Evolutionary conservation across 257 asterid genomes (phyloP).

Genomic region (Forsythia viridissima): DNA sequence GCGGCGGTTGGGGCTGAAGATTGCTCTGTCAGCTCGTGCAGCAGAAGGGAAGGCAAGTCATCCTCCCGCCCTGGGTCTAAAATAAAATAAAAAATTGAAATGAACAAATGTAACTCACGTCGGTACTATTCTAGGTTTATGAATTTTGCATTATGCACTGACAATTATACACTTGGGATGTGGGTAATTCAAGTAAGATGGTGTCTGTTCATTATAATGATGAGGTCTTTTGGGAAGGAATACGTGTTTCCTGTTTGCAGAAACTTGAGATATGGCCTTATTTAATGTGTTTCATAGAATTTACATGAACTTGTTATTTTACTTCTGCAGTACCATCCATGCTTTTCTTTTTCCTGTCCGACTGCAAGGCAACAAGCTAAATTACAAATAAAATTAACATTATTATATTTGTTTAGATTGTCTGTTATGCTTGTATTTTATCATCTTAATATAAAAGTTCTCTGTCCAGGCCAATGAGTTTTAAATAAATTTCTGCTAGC

Average conservation of each 20-base stretch:
- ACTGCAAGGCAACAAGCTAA: neutral
- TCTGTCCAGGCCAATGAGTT: neutral
- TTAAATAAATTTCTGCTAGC: neutral
- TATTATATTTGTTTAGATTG: neutral
- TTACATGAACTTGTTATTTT: neutral
- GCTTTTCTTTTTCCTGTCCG: neutral
- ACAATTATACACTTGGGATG: neutral
- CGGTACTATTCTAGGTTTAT: neutral
- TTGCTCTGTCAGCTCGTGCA: constrained; percentile 88
- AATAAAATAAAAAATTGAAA: neutral
- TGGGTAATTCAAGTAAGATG: neutral
- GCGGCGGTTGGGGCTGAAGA: constrained; percentile 85
- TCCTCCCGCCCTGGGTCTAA: neutral
- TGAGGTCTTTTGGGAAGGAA: neutral
- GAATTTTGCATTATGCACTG: neutral
- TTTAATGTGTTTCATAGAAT: neutral
- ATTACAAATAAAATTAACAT: too few relatives aligned
- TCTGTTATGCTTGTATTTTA: neutral
- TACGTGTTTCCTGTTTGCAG: neutral
- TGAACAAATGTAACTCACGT: neutral
- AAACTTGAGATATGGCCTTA: neutral
- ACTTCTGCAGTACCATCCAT: too few relatives aligned
- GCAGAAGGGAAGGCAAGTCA: constrained; percentile 96
- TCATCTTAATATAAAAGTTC: neutral
- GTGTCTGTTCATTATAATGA: neutral